Conservation (phyloP, 2,329 filamentous ascomycete species). For the Clonostachys byssicola region DNA sequence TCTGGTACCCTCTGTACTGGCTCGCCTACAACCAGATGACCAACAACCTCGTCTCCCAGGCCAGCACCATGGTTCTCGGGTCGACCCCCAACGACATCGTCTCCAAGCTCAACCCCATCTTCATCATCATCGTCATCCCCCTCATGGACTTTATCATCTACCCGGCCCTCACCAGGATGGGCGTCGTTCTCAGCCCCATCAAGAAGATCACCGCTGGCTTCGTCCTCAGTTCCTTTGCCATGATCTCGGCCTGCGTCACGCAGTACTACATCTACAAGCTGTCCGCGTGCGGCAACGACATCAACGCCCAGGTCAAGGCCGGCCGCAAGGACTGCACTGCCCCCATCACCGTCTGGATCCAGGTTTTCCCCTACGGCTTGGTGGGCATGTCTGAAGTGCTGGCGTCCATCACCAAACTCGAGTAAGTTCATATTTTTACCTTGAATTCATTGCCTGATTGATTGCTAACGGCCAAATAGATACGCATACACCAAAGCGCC, state of each 20-base stretch:
- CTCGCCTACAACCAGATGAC: conserved; percentile 57
- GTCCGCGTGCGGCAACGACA: conserved; percentile 50
- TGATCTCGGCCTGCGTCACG: conserved; percentile 52
- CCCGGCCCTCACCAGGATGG: conserved; percentile 59
- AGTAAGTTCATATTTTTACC: conserved; percentile 54
- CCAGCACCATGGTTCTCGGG: conserved; percentile 60
- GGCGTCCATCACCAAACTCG: conserved; percentile 56
- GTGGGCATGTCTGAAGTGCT: conserved; percentile 49
- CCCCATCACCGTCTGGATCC: conserved; percentile 62
- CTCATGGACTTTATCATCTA: conserved; percentile 66
- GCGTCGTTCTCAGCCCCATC: conserved; percentile 68
- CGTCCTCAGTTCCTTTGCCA: conserved; percentile 58
- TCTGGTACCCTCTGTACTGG: conserved; percentile 64
- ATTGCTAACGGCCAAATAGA: too few relatives aligned
- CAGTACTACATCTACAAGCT: conserved; percentile 61
- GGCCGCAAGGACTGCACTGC: conserved; percentile 45
- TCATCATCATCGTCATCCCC: conserved; percentile 72
- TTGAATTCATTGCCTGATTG: too few relatives aligned
- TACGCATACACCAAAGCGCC: conserved; percentile 74
- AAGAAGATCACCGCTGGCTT: conserved; percentile 73
- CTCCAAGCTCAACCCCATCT: conserved; percentile 71
- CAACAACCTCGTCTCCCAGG: conserved; percentile 59
- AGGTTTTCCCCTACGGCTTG: conserved; percentile 46
- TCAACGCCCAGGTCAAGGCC: conserved; percentile 6
- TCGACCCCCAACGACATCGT: conserved; percentile 76